phyloP scores from a whole-genome alignment of 1,139 yeast genomes.

The Nakaseomyces sp. region DNA sequence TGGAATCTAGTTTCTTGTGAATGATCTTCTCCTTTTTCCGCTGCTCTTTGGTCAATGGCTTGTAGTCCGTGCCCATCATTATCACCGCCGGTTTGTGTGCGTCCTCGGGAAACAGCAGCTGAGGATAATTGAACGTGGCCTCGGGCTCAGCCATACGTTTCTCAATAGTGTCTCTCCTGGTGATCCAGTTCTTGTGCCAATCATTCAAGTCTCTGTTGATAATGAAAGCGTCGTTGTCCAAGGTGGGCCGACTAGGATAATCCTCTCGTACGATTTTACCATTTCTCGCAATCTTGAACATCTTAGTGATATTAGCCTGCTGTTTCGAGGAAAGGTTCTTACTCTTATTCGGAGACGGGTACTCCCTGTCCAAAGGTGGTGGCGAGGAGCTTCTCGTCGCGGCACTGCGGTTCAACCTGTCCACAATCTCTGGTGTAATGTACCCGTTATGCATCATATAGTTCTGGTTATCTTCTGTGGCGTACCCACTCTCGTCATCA shows the following conservation, averaged over 20 bases:
- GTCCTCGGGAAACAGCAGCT: constrained; percentile 15
- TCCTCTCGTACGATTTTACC: constrained; percentile 29
- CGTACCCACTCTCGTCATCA: constrained; percentile 20
- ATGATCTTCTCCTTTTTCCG: constrained; percentile 18
- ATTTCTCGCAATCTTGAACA: constrained; percentile 18
- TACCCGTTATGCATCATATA: constrained; percentile 10
- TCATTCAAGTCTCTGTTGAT: constrained; percentile 19
- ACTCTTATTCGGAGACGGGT: background rate
- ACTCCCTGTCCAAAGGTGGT: constrained; percentile 1
- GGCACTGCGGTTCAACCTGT: constrained; percentile 7
- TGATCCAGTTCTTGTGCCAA: constrained; percentile 23
- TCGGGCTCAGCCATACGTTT: constrained; percentile 12
- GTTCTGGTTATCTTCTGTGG: constrained; percentile 10
- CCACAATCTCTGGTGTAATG: constrained; percentile 8
- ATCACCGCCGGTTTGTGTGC: constrained; percentile 4
- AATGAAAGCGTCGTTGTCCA: constrained; percentile 26
- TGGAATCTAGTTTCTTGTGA: constrained; percentile 17
- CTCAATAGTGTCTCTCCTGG: constrained; percentile 15
- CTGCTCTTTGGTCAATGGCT: constrained; percentile 18
- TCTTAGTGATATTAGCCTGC: constrained; percentile 11
- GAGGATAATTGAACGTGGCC: constrained; percentile 17
- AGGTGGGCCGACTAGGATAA: constrained; percentile 29
- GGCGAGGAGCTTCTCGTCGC: constrained; percentile 5
- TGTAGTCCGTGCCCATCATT: constrained; percentile 12
- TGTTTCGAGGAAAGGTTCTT: constrained; percentile 7